These are phyloP conservation scores for Dictyostelium intermedium DNA, from an alignment of 78 protist genomes.

Conservation along the genomic window DNA sequence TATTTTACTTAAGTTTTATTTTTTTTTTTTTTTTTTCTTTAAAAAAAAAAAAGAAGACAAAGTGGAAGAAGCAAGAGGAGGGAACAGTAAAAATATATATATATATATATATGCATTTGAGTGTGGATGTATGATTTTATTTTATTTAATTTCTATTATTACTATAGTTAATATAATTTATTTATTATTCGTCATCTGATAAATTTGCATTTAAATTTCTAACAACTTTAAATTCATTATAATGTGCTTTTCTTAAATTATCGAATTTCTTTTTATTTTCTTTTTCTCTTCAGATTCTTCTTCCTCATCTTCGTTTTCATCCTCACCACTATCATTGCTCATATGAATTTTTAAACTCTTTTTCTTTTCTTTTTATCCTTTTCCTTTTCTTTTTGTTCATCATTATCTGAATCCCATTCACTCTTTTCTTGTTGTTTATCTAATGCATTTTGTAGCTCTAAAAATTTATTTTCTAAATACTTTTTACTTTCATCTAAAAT, in stretches of 20 bases:
- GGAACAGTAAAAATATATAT: no score
- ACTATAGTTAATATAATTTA: neutral
- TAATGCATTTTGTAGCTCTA: slow-evolving; percentile 49
- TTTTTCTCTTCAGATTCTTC: slow-evolving; percentile 17
- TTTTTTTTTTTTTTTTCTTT: slow-evolving; percentile 6
- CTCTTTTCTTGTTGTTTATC: slow-evolving; percentile 30
- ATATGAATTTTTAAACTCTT: neutral
- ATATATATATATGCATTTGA: no score
- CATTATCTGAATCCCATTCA: slow-evolving; percentile 54
- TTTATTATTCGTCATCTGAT: slow-evolving; percentile 19
- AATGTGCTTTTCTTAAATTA: slow-evolving; percentile 65
- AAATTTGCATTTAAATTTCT: slow-evolving; percentile 3
- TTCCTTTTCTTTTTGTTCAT: neutral
- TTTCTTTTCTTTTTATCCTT: neutral
- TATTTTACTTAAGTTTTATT: no score
- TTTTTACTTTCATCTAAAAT: slow-evolving; percentile 38
- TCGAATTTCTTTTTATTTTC: slow-evolving; percentile 50
- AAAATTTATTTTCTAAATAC: slow-evolving; percentile 52
- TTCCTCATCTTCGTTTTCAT: slow-evolving; percentile 35
- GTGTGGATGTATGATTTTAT: no score
- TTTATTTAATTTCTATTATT: neutral
- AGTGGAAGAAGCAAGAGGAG: no score
- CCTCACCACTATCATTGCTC: neutral
- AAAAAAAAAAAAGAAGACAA: no score
- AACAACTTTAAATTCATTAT: slow-evolving; percentile 24